Conservation (phyloP, 768 basidiomycete genomes). For the Punctularia strigosozonata region DNA sequence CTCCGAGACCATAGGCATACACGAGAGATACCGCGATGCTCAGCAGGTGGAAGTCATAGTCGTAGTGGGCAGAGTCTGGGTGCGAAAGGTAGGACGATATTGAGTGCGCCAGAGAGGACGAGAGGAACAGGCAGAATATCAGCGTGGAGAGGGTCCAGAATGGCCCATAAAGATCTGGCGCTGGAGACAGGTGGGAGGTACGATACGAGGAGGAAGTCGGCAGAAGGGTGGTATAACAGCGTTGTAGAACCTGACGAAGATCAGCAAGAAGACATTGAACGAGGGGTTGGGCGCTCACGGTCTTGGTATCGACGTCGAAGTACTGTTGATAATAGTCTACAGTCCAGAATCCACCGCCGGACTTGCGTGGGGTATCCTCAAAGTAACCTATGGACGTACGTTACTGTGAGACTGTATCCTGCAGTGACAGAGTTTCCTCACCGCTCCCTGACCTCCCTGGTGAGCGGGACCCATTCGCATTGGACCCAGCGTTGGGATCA, state of each 20-base stretch:
- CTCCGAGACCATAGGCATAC: conserved; percentile 76
- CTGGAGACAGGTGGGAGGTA: conserved; percentile 49
- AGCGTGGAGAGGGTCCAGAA: conserved; percentile 98
- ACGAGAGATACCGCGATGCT: conserved; percentile 75
- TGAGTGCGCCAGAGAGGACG: conserved; percentile 83
- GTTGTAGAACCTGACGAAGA: conserved; percentile 46
- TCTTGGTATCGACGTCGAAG: conserved; percentile 82
- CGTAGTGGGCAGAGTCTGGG: conserved; percentile 38
- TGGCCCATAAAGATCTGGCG: conserved; percentile 74
- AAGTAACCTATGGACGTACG: not conserved
- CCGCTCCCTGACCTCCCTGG: not conserved
- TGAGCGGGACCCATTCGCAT: too few species aligned
- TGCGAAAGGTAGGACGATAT: conserved; percentile 78
- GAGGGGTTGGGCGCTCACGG: conserved; percentile 23
- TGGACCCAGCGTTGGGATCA: too few species aligned
- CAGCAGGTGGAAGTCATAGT: conserved; percentile 81
- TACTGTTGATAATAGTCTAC: conserved; percentile 80
- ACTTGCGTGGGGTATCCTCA: not conserved
- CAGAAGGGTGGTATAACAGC: conserved; percentile 71
- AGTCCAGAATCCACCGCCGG: conserved; percentile 53
- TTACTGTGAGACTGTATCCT: not conserved
- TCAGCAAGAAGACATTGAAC: conserved; percentile 7
- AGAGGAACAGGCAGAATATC: conserved; percentile 86
- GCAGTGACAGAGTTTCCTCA: not conserved
- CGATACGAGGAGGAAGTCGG: conserved; percentile 58